Percentiles rank a stretch among this genome's conserved stretches.
Evolutionary conservation across 768 basidiomycete genomes (phyloP).

Genomic region (Termitomyces sp.): DNA sequence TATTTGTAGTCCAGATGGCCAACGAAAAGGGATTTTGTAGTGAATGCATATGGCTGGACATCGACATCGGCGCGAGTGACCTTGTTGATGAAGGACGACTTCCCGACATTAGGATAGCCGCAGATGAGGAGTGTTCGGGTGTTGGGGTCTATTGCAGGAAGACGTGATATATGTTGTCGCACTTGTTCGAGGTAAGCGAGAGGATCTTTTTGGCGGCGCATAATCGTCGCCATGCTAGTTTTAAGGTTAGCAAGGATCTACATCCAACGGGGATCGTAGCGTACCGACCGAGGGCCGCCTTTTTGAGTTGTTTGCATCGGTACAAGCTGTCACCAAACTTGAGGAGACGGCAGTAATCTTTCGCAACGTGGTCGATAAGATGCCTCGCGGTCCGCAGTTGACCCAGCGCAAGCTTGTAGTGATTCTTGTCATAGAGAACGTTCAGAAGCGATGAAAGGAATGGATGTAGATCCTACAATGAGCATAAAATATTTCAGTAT

Average conservation of each 20-base stretch:
- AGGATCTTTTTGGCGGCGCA: constrained; percentile 98
- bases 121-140: constrained; percentile 97
- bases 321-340: constrained; percentile 99
- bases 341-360: constrained; percentile 93
- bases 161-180: constrained; percentile 97
- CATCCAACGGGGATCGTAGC: constrained; percentile 23
- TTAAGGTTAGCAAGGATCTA: constrained; percentile 3
- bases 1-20: constrained; percentile 99
- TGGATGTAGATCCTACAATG: constrained; percentile 81
- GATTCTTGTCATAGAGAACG: constrained; percentile 99
- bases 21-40: constrained; percentile 97
- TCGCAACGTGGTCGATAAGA: constrained; percentile 94
- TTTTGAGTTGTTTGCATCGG: constrained; percentile 97
- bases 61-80: constrained; percentile 99
- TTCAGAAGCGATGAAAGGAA: constrained; percentile 96
- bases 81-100: constrained; percentile 99
- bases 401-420: constrained; percentile 97
- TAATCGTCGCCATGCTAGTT: constrained; percentile 93
- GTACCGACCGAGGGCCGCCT: constrained; percentile 93
- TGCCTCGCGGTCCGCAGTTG: constrained; percentile 95
- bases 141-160: constrained; percentile 97
- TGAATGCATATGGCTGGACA: constrained; percentile 99
- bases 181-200: constrained; percentile 99
- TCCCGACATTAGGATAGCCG: constrained; percentile 99
- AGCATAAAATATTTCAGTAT: background rate